Evolutionary conservation across 495 filamentous ascomycete species (phyloP), one percentile per base, ranked within the genome.

Genomic region (Entonaema liquescens): DNA sequence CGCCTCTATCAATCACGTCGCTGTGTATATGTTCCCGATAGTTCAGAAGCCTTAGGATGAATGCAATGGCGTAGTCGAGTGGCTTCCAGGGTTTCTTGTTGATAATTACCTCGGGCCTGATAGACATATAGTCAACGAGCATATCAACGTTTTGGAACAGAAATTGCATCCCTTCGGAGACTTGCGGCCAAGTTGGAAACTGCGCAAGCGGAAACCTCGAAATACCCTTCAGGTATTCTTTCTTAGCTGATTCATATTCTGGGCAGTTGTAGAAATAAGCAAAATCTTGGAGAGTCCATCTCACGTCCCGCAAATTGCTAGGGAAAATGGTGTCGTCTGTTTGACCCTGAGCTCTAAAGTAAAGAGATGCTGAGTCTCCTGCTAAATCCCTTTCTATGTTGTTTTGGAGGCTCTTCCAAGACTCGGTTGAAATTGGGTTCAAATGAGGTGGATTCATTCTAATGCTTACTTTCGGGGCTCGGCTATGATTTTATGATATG

Each of bases 231-330:
- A 47, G 4, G 53, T 56, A 68, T 1, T 19, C 29, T 3, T 2
- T 4, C 44, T n/a, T 44, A 8, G 67, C 42, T 11, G 15, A 9
- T 5, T 25, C 54, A 29, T 13, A 26, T 23, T 57, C 60, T 12
- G 61, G 55, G 3, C 49, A 64, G 57, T 65, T 49, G 15, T 61
- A 71, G 19, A 71, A 71, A 17, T 19, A 19, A 0, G 28, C 62
- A 52, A 71, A 62, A 36, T 71, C 68, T 3, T 62, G 35, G 1
- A 66, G 4, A 9, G 62, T 50, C 68, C 68, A 71, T 6, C 3
- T 0, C 0, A 62, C 50, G 0, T 49, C 19, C 35, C 50, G 47
- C 56, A 31, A 66, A 2, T 31, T 8, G 13, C 21, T 23, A 15
- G 25, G 33, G 8, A 5, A 12, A 12, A 49, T n/a, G 12, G 33